Evolutionary conservation across 2,329 filamentous ascomycete species (phyloP).

Genomic region (Sclerotinia subarctica): DNA sequence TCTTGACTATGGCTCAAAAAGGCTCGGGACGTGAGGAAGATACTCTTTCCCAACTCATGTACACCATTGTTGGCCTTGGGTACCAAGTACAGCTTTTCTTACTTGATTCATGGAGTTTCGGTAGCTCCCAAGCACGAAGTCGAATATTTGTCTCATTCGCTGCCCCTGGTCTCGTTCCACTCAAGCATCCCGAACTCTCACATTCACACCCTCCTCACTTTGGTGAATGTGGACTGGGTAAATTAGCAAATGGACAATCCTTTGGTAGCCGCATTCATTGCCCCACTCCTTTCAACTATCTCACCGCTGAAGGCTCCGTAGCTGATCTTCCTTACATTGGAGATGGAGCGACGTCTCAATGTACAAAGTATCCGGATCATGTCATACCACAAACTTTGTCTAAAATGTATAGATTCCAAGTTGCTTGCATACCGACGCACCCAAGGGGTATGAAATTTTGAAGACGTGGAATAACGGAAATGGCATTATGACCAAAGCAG

Average conservation of each 20-base stretch:
- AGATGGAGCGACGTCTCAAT: slow-evolving; percentile 60
- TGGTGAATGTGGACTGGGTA: slow-evolving; percentile 48
- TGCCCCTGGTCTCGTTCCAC: slow-evolving; percentile 60
- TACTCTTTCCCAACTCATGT: slow-evolving; percentile 70
- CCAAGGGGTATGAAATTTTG: slow-evolving; percentile 54
- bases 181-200: slow-evolving; percentile 55
- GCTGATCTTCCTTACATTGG: slow-evolving; percentile 60
- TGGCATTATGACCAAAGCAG: slow-evolving; percentile 41
- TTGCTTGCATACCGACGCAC: slow-evolving; percentile 57
- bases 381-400: slow-evolving; percentile 44
- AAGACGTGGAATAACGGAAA: slow-evolving; percentile 45
- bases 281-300: slow-evolving; percentile 58
- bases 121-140: slow-evolving; percentile 62
- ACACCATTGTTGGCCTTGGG: slow-evolving; percentile 69
- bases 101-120: slow-evolving; percentile 66
- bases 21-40: slow-evolving; percentile 51
- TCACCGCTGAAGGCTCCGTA: slow-evolving; percentile 53
- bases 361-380: slow-evolving; percentile 67
- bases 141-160: slow-evolving; percentile 71
- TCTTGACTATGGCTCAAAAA: slow-evolving; percentile 57
- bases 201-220: slow-evolving; percentile 55
- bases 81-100: slow-evolving; percentile 70
- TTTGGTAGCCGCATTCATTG: slow-evolving; percentile 53
- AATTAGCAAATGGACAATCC: slow-evolving; percentile 54
- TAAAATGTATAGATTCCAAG: slow-evolving; percentile 37